Evolutionary conservation across 2,329 filamentous ascomycete species (phyloP).

Genomic region (Fusarium caatingaense): DNA sequence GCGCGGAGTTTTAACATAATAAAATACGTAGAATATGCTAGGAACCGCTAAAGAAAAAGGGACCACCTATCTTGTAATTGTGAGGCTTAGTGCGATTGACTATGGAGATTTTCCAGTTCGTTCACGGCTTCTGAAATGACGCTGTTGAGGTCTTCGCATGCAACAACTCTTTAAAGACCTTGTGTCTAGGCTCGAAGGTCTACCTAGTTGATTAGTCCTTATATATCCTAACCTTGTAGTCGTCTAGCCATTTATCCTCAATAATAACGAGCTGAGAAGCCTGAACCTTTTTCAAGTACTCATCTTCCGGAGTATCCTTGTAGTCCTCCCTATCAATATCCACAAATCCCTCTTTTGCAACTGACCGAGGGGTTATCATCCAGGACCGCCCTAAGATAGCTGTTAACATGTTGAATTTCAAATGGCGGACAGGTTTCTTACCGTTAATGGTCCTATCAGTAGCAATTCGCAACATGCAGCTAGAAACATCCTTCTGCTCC

Average conservation of each 20-base stretch:
- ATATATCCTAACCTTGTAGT: conserved; percentile 32
- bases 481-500: conserved; percentile 49
- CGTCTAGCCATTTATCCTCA: conserved; percentile 36
- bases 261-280: conserved; percentile 34
- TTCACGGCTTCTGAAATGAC: background rate
- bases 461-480: conserved; percentile 51
- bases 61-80: too few species aligned
- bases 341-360: conserved; percentile 34
- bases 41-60: too few species aligned
- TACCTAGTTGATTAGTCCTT: conserved; percentile 21
- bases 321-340: conserved; percentile 40
- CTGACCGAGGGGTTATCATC: conserved; percentile 38
- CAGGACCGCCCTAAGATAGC: conserved; percentile 19
- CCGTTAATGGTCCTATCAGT: conserved; percentile 48
- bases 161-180: background rate
- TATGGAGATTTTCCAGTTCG: background rate
- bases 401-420: background rate
- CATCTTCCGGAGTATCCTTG: conserved; percentile 29
- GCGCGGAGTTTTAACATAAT: too few species aligned
- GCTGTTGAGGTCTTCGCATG: background rate
- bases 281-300: conserved; percentile 32
- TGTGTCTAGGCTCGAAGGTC: too few species aligned
- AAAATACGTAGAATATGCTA: too few species aligned
- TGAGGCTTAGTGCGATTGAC: background rate
- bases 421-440: background rate